phyloP scores from a whole-genome alignment of 2,329 filamentous ascomycete species.

The Helicocarpus griseus region DNA sequence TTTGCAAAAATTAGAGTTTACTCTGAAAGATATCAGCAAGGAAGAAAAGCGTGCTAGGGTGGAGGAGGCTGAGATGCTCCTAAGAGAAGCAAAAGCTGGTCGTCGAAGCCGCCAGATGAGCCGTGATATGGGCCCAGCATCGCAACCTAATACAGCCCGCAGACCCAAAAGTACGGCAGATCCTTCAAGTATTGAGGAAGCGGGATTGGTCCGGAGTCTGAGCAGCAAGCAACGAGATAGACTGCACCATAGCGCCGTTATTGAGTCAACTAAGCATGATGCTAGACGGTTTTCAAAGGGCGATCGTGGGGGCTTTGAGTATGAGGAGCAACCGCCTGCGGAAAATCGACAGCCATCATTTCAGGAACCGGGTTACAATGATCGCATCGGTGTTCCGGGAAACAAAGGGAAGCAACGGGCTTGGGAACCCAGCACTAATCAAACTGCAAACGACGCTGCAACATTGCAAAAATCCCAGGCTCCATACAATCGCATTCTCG shows the following conservation, averaged over 20 bases:
- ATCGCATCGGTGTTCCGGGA: not conserved
- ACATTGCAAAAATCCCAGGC: not conserved
- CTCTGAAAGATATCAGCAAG: conserved; percentile 85
- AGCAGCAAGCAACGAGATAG: conserved; percentile 10
- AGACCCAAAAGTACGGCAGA: conserved; percentile 1
- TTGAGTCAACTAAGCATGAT: conserved; percentile 13
- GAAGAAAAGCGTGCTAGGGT: conserved; percentile 85
- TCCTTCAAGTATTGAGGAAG: conserved; percentile 8
- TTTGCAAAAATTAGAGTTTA: conserved; percentile 84
- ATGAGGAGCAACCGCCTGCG: conserved; percentile 4
- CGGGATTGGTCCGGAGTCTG: conserved; percentile 10
- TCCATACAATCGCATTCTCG: conserved; percentile 3
- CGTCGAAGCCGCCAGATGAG: conserved; percentile 7
- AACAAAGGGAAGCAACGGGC: not conserved
- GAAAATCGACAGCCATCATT: not conserved
- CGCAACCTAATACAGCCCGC: conserved; percentile 5
- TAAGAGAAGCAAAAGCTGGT: conserved; percentile 43
- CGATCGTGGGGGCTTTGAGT: conserved; percentile 9
- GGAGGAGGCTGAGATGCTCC: conserved; percentile 67
- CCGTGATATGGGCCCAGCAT: conserved; percentile 8
- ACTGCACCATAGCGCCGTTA: conserved; percentile 10
- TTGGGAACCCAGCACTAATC: not conserved
- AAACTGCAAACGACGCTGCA: conserved; percentile 1
- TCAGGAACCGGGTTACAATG: not conserved
- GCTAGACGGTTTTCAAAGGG: conserved; percentile 9